Evolutionary conservation across 2,329 filamentous ascomycete species (phyloP), one percentile per base, ranked within the genome.

Genomic region (Fusarium acutatum): DNA sequence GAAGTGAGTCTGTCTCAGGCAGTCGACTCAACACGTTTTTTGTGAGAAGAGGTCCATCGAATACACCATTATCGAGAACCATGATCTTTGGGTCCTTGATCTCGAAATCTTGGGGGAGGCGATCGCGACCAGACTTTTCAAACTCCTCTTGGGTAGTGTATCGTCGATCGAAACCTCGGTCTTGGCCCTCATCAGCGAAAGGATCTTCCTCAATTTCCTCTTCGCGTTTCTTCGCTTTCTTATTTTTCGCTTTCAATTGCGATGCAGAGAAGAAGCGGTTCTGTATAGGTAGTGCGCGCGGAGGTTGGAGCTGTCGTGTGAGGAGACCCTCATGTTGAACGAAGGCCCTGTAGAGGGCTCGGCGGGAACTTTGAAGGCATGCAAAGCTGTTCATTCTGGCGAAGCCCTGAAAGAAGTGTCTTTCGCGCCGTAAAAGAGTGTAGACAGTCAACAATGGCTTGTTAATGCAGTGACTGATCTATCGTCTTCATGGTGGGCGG

Each of bases 281-380:
- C 44, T 75, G 77, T 37, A 73, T 35, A 2, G 64, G 61, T 47
- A 68, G 28, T 10, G 47, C 50, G n/a, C 54, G 53, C 18, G 59
- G 38, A 40, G 62, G 56, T 49, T 74, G 66, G 64, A 77, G 71
- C 43, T 77, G 71, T 60, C 74, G 72, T 40, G 74, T 60, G 50
- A 81, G 60, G 26, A 72, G 58, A 44, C 72, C 60, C 67, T 79
- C 77, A 46, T 69, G 76, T 60, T 81, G 78, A 71, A 88, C 72
- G 72, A 88, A 87, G 53, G 87, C 84, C 60, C 83, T 81, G 50
- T 84, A 82, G 10, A 89, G 83, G 68, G 86, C 85, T 40, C 81
- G 75, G n/a, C 83, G 82, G 58, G 85, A 82, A 71, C 82, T 84
- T 77, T 83, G 84, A 46, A 86, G 72, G 69, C 84, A 86, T 61